Conservation (phyloP, 164 flowering plant genomes). For the Aristolochia contorta region DNA sequence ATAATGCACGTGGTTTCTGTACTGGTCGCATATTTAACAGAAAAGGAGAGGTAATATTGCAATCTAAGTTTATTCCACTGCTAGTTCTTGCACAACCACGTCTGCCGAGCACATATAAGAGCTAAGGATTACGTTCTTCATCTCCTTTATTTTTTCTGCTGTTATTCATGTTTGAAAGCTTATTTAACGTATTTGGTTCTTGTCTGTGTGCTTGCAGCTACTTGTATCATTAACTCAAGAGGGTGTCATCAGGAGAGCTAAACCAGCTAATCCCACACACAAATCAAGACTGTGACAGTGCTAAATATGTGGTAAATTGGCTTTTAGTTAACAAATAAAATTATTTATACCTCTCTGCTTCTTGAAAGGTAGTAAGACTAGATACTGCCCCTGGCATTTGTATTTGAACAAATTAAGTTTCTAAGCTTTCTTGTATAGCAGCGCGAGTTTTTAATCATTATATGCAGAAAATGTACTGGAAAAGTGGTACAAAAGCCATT, state of each 20-base stretch:
- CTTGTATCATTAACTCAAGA: slow-evolving; percentile 72
- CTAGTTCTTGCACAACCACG: too few species aligned
- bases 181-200: not conserved
- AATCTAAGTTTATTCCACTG: too few species aligned
- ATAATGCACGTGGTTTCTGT: slow-evolving; percentile 41
- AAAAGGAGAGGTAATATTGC: slow-evolving; percentile 67
- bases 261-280: slow-evolving; percentile 15
- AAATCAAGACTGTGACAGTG: slow-evolving; percentile 36
- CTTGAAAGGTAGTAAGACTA: not conserved
- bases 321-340: too few species aligned
- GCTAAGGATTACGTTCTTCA: too few species aligned
- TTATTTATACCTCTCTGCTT: not conserved
- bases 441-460: not conserved
- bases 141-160: not conserved
- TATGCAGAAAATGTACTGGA: too few species aligned
- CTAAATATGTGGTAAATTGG: not conserved
- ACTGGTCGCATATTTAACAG: slow-evolving; percentile 67
- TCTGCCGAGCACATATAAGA: too few species aligned
- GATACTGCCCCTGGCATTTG: not conserved
- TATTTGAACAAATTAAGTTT: too few species aligned
- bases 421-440: not conserved
- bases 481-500: too few species aligned
- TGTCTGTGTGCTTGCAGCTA: slow-evolving; percentile 41
- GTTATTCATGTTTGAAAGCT: not conserved
- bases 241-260: slow-evolving; percentile 53